Evolutionary conservation across 2,329 filamentous ascomycete species (phyloP), one percentile per base, ranked within the genome.

Genomic region (Fusarium agapanthi): DNA sequence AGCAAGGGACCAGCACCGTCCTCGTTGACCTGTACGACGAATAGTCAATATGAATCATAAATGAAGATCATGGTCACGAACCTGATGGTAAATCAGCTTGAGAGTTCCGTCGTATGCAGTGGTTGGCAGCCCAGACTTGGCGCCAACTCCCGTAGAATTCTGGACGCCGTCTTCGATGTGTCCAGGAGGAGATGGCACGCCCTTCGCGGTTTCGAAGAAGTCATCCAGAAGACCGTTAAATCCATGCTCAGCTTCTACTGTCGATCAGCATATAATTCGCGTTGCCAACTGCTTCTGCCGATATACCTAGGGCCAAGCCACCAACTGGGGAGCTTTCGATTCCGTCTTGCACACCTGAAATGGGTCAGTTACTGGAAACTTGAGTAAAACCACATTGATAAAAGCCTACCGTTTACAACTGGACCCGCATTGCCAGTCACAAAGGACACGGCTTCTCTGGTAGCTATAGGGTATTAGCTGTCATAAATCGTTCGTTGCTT

Each of bases 61-160:
- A 35, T 24, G 9, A 56, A 7, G 7, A 9, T n/a, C 18, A 16
- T 45, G 3, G 4, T 2, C 7, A 64, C 61, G 38, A 64, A 64
- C 61, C 56, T 64, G 61, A 32, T 64, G 61, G 43, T 64, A 64
- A 12, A 64, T 64, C 18, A 64, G 16, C 44, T 64, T 64, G 7
- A 64, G 38, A 40, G 61, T 64, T 40, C 61, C 61, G 15, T 64
- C 56, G 11, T 45, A 22, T 38, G n/a, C 61, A 16, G 26, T 38
- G 12, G 61, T 64, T 28, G 61, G 61, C 18, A 61, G 9, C 11
- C 56, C 56, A 5, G 32, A 6, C n/a, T 53, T 53, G 3, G 32
- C 34, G 20, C 61, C 61, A 22, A 16, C 32, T n/a, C 61, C 61
- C 9, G 61, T 34, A 22, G 7, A 53, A 20, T 61, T 64, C n/a